Base-by-base conservation (phyloP, 225 moss, liverwort and hornwort species). In the Ulota crispa region DNA sequence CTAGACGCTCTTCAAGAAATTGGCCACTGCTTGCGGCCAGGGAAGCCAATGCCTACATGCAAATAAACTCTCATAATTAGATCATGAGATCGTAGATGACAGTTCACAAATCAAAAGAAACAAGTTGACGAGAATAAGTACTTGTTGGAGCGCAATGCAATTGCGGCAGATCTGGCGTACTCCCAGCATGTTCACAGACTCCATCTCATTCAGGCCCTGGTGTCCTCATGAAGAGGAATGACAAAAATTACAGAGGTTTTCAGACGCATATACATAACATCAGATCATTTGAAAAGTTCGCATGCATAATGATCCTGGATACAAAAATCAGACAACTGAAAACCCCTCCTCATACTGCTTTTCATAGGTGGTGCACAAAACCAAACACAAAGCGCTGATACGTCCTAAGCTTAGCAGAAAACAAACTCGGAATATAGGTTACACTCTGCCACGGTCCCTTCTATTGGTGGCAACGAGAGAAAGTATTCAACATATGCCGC, bases 121-220 rank as follows among this genome's bases (percentile, higher is more conserved):
- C 16, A 52, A 5, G 54, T 36, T 63, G 55, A 14, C 65, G 6
- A 78, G 47, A 64, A 64, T 6, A 72, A 79, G 28, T 60, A 95
- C 97, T 93, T 98, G 97, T 76, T 95, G 95, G 34, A 98, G 88
- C 27, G 97, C 97, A 76, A 94, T 95, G 85, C 95, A 95, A 79
- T 98, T 95, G 70, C 95, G 93, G 83, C 94, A 98, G 81, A 98
- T 95, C 86, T 98, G 97, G 36, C 97, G 93, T 32, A 98, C 92
- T 62, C 97, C 95, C 60, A 98, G 89, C 97, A 98, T 90, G 81
- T 95, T 98, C 74, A 98, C 90, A 5, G 97, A 92, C 61, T 72
- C 86, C 86, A 98, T 93, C 76, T 98, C 95, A 87, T 91, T 91
- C 79, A 98, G 68, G 60, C 91, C 88, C 97, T 98, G 91, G 73